These are phyloP conservation scores for bread wheat (Triticum aestivum) DNA, from an alignment of 176 grass and related monocot species.

Conservation along the genomic window DNA sequence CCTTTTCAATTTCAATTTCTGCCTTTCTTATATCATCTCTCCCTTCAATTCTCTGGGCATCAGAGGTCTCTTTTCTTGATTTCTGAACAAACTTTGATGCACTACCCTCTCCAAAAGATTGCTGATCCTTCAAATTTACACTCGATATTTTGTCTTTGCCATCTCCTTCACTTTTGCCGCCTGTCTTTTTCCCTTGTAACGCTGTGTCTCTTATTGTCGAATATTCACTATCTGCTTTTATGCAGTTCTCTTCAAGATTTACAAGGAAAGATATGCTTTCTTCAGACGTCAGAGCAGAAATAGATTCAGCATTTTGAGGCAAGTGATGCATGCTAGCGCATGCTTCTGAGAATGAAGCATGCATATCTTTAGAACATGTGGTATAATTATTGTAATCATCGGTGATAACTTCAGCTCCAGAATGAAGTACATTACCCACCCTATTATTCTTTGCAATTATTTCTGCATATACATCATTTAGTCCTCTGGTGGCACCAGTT, in stretches of 20 bases:
- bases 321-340: slow-evolving; percentile 19
- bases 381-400: slow-evolving; percentile 18
- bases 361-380: slow-evolving; percentile 22
- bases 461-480: slow-evolving; percentile 32
- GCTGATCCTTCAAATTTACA: slow-evolving; percentile 17
- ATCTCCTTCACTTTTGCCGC: slow-evolving; percentile 22
- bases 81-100: slow-evolving; percentile 28
- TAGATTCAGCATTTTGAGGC: slow-evolving; percentile 24
- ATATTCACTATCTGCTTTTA: slow-evolving; percentile 30
- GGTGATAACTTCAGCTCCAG: slow-evolving; percentile 33
- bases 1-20: slow-evolving; percentile 34
- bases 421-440: slow-evolving; percentile 22
- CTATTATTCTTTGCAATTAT: slow-evolving; percentile 29
- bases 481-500: not conserved
- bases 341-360: slow-evolving; percentile 34
- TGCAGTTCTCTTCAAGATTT: slow-evolving; percentile 29
- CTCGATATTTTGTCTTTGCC: slow-evolving; percentile 7
- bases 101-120: slow-evolving; percentile 25
- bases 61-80: slow-evolving; percentile 36
- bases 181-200: slow-evolving; percentile 25
- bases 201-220: not conserved
- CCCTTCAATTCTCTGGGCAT: slow-evolving; percentile 37
- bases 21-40: slow-evolving; percentile 36
- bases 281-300: slow-evolving; percentile 17
- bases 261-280: slow-evolving; percentile 18